phyloP scores from a whole-genome alignment of 805 yeast genomes.

The Schwanniomyces sp. region DNA sequence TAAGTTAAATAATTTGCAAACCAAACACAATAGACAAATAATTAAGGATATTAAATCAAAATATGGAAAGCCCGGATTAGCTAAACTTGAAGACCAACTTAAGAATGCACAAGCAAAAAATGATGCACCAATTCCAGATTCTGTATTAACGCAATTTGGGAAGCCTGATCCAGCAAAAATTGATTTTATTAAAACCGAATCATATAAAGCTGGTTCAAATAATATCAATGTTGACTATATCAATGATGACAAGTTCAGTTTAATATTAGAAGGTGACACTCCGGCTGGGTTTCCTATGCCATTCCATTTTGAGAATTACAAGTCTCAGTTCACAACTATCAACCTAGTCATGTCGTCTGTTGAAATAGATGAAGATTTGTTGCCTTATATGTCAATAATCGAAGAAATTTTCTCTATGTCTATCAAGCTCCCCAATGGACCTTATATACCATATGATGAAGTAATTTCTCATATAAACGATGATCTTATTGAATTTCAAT shows the following conservation, averaged over 20 bases:
- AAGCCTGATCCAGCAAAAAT: constrained; percentile 77
- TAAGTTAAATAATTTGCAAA: constrained; percentile 51
- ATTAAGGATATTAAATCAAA: constrained; percentile 48
- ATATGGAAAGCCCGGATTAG: constrained; percentile 63
- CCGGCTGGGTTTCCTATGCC: constrained; percentile 62
- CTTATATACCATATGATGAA: constrained; percentile 62
- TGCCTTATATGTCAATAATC: constrained; percentile 64
- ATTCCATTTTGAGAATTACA: constrained; percentile 75
- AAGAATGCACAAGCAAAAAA: constrained; percentile 65
- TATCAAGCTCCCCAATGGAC: constrained; percentile 60
- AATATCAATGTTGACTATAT: constrained; percentile 29
- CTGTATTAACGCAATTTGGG: constrained; percentile 58
- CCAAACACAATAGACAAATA: constrained; percentile 50
- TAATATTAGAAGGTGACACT: constrained; percentile 16
- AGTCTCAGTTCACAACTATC: constrained; percentile 76
- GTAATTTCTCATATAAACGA: constrained; percentile 73
- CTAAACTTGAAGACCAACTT: constrained; percentile 49
- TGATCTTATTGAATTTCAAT: constrained; percentile 63
- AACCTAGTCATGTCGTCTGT: constrained; percentile 60
- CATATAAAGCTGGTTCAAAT: constrained; percentile 60
- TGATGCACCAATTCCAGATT: constrained; percentile 74
- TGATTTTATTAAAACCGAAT: constrained; percentile 64
- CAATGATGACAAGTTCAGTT: constrained; percentile 22
- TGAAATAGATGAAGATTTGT: constrained; percentile 47
- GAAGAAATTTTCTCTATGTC: constrained; percentile 75